These are phyloP conservation scores for Jimgerdemannia flammicorona DNA, from an alignment of 192 early-diverging fungal genomes.

Conservation along the genomic window DNA sequence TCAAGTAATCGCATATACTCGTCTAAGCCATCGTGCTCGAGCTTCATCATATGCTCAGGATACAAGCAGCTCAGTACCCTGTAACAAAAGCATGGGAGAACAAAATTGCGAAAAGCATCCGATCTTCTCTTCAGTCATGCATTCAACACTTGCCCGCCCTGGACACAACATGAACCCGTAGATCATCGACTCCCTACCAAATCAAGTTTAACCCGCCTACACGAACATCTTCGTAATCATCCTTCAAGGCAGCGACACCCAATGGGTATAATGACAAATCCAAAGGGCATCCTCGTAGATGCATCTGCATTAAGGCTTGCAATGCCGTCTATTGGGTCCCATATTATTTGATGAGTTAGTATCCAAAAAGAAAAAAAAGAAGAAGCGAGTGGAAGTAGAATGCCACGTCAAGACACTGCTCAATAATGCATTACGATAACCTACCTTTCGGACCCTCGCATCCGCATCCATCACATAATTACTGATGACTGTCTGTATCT, in stretches of 20 bases:
- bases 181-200: slow-evolving; percentile 33
- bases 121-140: too few species aligned
- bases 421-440: too few species aligned
- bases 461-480: slow-evolving; percentile 45
- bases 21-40: slow-evolving; percentile 23
- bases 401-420: too few species aligned
- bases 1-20: slow-evolving; percentile 34
- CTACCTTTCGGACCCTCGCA: slow-evolving; percentile 51
- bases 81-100: neutral
- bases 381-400: too few species aligned
- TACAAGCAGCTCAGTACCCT: slow-evolving; percentile 26
- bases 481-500: slow-evolving; percentile 45
- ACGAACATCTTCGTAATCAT: slow-evolving; percentile 73
- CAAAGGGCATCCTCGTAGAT: slow-evolving; percentile 38
- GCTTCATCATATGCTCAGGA: slow-evolving; percentile 18
- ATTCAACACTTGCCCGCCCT: too few species aligned
- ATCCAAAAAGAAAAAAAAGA: neutral
- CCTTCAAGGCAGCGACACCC: slow-evolving; percentile 58
- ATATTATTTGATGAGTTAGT: too few species aligned
- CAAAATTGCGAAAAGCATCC: neutral
- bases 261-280: slow-evolving; percentile 57
- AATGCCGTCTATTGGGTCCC: slow-evolving; percentile 35
- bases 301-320: slow-evolving; percentile 43
- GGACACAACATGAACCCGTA: too few species aligned
- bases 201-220: slow-evolving; percentile 63